Base-by-base conservation (phyloP, 208 protist genomes). In the Trypanosoma rangeli region DNA sequence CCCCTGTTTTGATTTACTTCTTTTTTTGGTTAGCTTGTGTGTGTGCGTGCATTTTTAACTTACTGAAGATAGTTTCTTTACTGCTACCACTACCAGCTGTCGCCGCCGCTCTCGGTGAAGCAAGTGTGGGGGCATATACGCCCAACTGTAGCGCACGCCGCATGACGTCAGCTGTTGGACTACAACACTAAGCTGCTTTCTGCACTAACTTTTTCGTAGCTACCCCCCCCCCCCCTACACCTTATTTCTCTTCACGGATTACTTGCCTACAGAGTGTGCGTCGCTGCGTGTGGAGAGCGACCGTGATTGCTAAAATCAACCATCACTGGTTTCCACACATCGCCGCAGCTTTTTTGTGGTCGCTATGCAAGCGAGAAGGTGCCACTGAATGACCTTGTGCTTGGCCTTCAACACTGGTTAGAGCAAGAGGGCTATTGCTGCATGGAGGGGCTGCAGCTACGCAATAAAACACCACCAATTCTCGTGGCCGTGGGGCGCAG, bases 211-310 rank as follows among this genome's bases (percentile, higher is more conserved):
- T 24, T 22, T 24, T 50, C 37, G 13, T 7, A 59, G 33, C 4
- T 39, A 9, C 33, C 46, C 7, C 63, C 78, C 8, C 33, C 46
- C 7, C 63, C 78, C 1, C 49, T 90, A 44, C 75, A 71, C 33
- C 72, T 90, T 29, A 65, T 90, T 9, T 61, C 83, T 20, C 70
- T 90, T 12, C 85, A 90, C 56, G 85, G 85, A n/a, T 85, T 90
- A 37, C 73, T 90, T 18, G 76, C 76, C 12, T 79, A 90, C 70
- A 80, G n/a, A n/a, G n/a, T n/a, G n/a, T n/a, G n/a, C n/a, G n/a
- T n/a, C n/a, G n/a, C n/a, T n/a, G n/a, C n/a, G n/a, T n/a, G n/a
- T n/a, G n/a, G n/a, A n/a, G n/a, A n/a, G n/a, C n/a, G n/a, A n/a
- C n/a, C n/a, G n/a, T n/a, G n/a, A n/a, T n/a, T n/a, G n/a, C n/a